A percentile compares a stretch with the other conserved stretches of the same genome.
phyloP scores from a whole-genome alignment of 208 protist species.

The Leishmania lainsoni region DNA sequence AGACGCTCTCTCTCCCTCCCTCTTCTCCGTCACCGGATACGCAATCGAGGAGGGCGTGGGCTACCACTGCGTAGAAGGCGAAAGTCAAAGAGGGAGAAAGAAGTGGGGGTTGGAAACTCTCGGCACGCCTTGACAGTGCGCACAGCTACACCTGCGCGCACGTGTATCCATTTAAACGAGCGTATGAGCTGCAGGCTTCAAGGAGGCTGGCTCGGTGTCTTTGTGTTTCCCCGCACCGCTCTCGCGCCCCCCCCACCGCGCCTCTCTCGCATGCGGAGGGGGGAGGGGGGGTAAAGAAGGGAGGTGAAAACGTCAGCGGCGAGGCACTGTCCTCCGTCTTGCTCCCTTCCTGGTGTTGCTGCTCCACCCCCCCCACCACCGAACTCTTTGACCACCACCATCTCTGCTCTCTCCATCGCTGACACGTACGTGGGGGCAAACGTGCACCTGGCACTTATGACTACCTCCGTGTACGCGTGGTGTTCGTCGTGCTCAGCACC shows the following conservation, averaged over 20 bases:
- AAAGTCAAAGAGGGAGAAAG: too few relatives aligned
- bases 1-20: neutral
- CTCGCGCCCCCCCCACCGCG: neutral
- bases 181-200: neutral
- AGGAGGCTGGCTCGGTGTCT: neutral
- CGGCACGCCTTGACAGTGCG: too few relatives aligned
- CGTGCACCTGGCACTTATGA: neutral
- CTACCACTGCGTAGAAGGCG: neutral
- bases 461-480: neutral
- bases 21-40: neutral
- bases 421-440: neutral
- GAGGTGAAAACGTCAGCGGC: neutral
- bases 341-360: neutral
- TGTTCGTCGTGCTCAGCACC: neutral
- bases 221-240: neutral
- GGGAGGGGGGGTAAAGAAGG: neutral
- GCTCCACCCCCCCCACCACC: neutral
- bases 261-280: neutral
- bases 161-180: neutral
- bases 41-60: neutral
- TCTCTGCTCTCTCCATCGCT: neutral
- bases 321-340: neutral
- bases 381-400: neutral
- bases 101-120: too few relatives aligned
- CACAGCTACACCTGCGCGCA: too few relatives aligned